Conservation (phyloP, 352 stramenopile species). For the Plasmopara halstedii region DNA sequence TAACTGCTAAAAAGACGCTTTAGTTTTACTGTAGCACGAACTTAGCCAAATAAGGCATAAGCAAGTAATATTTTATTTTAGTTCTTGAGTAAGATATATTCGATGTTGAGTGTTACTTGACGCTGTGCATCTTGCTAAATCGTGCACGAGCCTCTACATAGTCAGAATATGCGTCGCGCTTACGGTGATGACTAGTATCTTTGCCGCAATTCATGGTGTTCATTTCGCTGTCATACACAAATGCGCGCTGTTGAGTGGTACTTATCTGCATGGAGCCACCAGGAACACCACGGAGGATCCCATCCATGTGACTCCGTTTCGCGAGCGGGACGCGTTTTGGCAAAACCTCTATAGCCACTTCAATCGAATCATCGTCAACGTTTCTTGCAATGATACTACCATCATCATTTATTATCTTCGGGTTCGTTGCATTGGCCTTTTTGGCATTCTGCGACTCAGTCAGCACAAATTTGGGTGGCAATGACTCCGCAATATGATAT, state of each 20-base stretch:
- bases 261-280: slow-evolving; percentile 16
- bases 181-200: slow-evolving; percentile 64
- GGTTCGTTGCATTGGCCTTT: slow-evolving; percentile 40
- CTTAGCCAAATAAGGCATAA: neutral
- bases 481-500: slow-evolving; percentile 35
- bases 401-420: slow-evolving; percentile 36
- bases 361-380: slow-evolving; percentile 5
- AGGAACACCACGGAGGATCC: slow-evolving; percentile 55
- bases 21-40: neutral
- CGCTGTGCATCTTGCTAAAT: slow-evolving; percentile 87
- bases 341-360: slow-evolving; percentile 3
- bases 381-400: slow-evolving; percentile 14
- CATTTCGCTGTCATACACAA: slow-evolving; percentile 70
- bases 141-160: slow-evolving; percentile 82
- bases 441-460: slow-evolving; percentile 39
- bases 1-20: neutral
- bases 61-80: too few relatives aligned
- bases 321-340: slow-evolving; percentile 42
- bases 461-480: slow-evolving; percentile 60
- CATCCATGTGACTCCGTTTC: slow-evolving; percentile 77
- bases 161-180: slow-evolving; percentile 81
- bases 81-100: too few relatives aligned
- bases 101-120: slow-evolving; percentile 32
- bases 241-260: slow-evolving; percentile 44
- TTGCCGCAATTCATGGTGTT: slow-evolving; percentile 69